These are phyloP conservation scores for Pachyrhizus erosus DNA, from an alignment of 306 rosid species.

Conservation along the genomic window DNA sequence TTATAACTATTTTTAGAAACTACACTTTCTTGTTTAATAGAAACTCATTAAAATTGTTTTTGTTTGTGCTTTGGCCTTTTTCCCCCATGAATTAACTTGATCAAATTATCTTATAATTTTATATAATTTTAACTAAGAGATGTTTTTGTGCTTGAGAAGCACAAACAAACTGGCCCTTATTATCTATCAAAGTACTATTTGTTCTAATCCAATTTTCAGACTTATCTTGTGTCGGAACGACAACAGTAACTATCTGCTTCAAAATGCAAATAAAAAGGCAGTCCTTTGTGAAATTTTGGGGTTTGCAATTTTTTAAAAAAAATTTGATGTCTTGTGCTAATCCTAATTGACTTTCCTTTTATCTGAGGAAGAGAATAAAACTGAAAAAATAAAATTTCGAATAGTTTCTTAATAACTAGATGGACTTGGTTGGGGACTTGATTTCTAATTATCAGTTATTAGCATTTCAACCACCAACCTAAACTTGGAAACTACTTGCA, in stretches of 20 bases:
- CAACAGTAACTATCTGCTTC: neutral
- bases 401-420: constrained; percentile 1
- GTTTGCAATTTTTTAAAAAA: no score
- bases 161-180: neutral
- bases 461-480: neutral
- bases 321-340: neutral
- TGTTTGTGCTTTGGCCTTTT: neutral
- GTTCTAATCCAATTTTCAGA: constrained; percentile 10
- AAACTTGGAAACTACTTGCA: neutral
- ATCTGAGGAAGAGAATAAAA: neutral
- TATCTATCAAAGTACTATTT: neutral
- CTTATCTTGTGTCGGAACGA: neutral
- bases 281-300: neutral
- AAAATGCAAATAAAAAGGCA: neutral
- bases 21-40: neutral
- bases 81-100: neutral
- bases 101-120: neutral
- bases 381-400: constrained; percentile 15
- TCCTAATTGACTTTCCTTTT: neutral
- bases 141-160: neutral
- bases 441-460: neutral
- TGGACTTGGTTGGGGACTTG: neutral
- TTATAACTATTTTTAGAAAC: neutral
- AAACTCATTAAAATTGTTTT: neutral
- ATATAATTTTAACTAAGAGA: neutral